Conservation (phyloP, 306 rosid species). For the Chamaecrista fasciculata region DNA sequence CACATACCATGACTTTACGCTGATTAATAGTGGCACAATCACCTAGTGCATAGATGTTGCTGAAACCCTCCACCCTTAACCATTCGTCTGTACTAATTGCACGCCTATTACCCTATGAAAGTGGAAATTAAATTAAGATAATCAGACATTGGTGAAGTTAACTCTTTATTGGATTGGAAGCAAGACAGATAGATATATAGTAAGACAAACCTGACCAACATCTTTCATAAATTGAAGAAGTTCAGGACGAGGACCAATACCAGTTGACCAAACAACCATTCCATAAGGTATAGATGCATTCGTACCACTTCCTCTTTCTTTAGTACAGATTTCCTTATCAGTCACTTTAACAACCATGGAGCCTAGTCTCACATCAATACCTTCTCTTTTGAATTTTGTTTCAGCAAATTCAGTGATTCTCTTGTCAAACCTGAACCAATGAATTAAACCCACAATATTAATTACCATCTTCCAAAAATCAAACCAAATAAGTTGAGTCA, state of each 20-base stretch:
- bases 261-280: constrained; percentile 97
- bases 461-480: neutral
- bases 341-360: constrained; percentile 83
- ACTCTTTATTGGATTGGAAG: constrained; percentile 2
- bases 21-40: constrained; percentile 94
- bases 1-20: constrained; percentile 79
- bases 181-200: neutral
- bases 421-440: constrained; percentile 78
- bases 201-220: constrained; percentile 79
- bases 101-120: constrained; percentile 67
- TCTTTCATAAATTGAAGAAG: constrained; percentile 71
- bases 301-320: constrained; percentile 57
- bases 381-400: constrained; percentile 67
- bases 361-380: constrained; percentile 85
- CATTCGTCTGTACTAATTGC: constrained; percentile 92
- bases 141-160: constrained; percentile 5
- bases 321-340: constrained; percentile 70
- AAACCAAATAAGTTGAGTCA: neutral
- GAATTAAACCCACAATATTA: neutral
- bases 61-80: constrained; percentile 89
- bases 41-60: constrained; percentile 81
- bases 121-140: neutral
- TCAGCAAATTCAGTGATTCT: constrained; percentile 96
- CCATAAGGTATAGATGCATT: constrained; percentile 63
- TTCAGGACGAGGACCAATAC: constrained; percentile 82